Evolutionary conservation across 352 stramenopile species (phyloP).

Genomic region (Globisporangium cederbergense): DNA sequence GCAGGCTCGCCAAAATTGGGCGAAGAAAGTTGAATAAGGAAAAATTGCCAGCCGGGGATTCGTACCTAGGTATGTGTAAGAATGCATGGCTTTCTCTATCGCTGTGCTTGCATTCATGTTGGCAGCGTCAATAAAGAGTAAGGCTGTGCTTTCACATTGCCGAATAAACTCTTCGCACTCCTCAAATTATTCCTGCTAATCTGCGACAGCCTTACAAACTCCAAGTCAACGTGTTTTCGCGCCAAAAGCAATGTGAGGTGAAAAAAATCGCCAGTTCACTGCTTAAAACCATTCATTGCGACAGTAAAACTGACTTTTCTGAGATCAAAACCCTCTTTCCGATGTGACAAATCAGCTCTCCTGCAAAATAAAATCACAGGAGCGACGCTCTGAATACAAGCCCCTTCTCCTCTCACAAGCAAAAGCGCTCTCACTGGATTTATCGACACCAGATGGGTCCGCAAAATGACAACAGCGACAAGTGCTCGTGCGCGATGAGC

Average conservation of each 20-base stretch:
- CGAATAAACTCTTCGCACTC: too few species aligned
- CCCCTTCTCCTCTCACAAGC: too few species aligned
- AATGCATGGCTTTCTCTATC: background rate
- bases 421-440: background rate
- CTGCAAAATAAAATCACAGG: background rate
- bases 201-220: background rate
- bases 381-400: too few species aligned
- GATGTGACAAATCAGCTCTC: background rate
- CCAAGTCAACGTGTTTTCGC: background rate
- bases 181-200: background rate
- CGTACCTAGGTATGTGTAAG: too few species aligned
- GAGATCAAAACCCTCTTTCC: background rate
- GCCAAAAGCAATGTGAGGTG: too few species aligned
- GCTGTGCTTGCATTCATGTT: too few species aligned
- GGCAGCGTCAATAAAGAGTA: too few species aligned
- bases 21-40: background rate
- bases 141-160: background rate
- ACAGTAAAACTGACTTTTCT: background rate
- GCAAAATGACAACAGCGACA: background rate
- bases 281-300: background rate
- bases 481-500: background rate
- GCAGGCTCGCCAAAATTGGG: slow-evolving; percentile 11
- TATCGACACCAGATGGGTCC: background rate
- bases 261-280: background rate
- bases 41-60: too few species aligned